These are phyloP conservation scores for Lachnellula hyalina DNA, from an alignment of 2,329 filamentous ascomycete species.

Conservation along the genomic window DNA sequence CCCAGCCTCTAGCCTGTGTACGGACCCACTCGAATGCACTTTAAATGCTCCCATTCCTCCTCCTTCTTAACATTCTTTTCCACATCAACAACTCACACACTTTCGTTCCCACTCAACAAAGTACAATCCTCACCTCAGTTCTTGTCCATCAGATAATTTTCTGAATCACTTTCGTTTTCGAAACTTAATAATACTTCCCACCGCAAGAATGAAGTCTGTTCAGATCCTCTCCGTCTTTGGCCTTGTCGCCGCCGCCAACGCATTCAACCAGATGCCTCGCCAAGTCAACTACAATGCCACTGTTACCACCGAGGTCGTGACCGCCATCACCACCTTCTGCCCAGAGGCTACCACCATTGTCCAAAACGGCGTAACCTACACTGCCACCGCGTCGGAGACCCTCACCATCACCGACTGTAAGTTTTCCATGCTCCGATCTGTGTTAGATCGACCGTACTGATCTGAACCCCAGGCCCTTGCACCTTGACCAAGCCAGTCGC, in stretches of 20 bases:
- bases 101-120: too few species aligned
- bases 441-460: too few species aligned
- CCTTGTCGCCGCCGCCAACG: slow-evolving; percentile 24
- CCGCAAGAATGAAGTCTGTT: slow-evolving; percentile 7
- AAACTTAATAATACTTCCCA: too few species aligned
- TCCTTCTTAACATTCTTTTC: too few species aligned
- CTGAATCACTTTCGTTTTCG: too few species aligned
- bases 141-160: too few species aligned
- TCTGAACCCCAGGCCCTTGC: not conserved
- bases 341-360: slow-evolving; percentile 41
- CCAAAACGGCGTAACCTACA: slow-evolving; percentile 41
- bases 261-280: slow-evolving; percentile 3
- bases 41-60: too few species aligned
- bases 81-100: too few species aligned
- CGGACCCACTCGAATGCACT: too few species aligned
- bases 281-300: slow-evolving; percentile 18
- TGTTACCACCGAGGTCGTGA: slow-evolving; percentile 35
- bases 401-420: slow-evolving; percentile 52
- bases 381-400: slow-evolving; percentile 36
- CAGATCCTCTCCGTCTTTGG: slow-evolving; percentile 30
- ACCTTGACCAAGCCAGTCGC: slow-evolving; percentile 1
- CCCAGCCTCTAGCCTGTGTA: too few species aligned
- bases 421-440: slow-evolving; percentile 20
- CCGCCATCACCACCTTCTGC: slow-evolving; percentile 43
- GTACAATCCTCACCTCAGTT: too few species aligned